A percentile compares a stretch with the other conserved stretches of the same genome.
Conservation (phyloP, 768 basidiomycete genomes). For the Paxillus ammoniavirescens region DNA sequence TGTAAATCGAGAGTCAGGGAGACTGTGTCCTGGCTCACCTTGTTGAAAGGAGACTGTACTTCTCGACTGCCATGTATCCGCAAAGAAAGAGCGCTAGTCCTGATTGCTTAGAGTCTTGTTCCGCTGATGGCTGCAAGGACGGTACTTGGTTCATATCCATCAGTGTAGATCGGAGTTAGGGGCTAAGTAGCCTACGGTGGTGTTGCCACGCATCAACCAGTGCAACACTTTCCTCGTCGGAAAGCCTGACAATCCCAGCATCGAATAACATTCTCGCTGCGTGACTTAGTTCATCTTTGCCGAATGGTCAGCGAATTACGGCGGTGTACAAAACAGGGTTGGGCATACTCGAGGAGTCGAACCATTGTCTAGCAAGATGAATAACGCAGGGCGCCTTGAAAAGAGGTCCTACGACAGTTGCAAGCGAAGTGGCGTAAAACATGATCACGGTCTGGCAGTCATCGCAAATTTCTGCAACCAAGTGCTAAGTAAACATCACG, state of each 20-base stretch:
- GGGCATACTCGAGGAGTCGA: slow-evolving; percentile 65
- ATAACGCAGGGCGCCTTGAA: slow-evolving; percentile 72
- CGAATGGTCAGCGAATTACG: slow-evolving; percentile 4
- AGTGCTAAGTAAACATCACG: not conserved
- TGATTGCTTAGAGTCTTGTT: slow-evolving; percentile 55
- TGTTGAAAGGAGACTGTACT: slow-evolving; percentile 71
- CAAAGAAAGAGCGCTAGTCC: slow-evolving; percentile 78
- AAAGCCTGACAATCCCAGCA: slow-evolving; percentile 61
- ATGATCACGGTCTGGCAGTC: slow-evolving; percentile 71
- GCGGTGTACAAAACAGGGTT: not conserved
- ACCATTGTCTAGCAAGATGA: slow-evolving; percentile 73
- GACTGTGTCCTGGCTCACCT: slow-evolving; percentile 42
- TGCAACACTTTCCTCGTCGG: slow-evolving; percentile 61
- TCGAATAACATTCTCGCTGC: slow-evolving; percentile 80
- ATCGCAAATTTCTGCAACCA: slow-evolving; percentile 58
- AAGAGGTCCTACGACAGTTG: slow-evolving; percentile 52
- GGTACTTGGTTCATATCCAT: slow-evolving; percentile 46
- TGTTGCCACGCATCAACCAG: slow-evolving; percentile 66
- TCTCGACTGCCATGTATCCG: slow-evolving; percentile 79
- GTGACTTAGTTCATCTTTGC: slow-evolving; percentile 68
- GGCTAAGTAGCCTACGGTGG: slow-evolving; percentile 44
- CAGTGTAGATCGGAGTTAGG: not conserved
- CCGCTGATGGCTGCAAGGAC: slow-evolving; percentile 55
- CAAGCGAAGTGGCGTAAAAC: slow-evolving; percentile 77
- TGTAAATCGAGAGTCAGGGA: not conserved